Conservation (phyloP, 805 yeast genomes). For the Yarrowia bubula region DNA sequence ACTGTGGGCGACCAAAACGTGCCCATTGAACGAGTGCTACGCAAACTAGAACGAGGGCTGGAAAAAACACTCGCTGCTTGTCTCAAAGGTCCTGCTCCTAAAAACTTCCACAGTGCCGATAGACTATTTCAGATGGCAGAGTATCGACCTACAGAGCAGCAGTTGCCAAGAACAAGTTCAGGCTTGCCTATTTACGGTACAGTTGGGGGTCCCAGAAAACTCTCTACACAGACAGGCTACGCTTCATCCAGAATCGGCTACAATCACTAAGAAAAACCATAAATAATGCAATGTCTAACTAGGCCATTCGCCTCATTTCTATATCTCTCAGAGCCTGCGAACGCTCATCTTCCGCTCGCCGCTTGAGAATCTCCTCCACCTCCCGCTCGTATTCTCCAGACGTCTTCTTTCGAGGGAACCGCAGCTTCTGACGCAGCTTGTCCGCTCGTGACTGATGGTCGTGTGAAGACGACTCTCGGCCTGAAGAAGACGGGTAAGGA, state of each 20-base stretch:
- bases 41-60: background rate
- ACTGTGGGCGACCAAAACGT: background rate
- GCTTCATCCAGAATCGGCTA: too few relatives aligned
- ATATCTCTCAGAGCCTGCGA: conserved; percentile 16
- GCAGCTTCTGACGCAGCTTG: conserved; percentile 35
- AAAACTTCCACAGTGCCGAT: background rate
- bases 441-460: conserved; percentile 26
- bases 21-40: background rate
- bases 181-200: background rate
- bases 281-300: conserved; percentile 27
- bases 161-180: background rate
- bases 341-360: conserved; percentile 39
- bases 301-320: conserved; percentile 26
- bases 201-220: background rate
- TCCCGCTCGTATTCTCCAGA: conserved; percentile 40
- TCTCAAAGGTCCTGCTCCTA: background rate
- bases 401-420: conserved; percentile 34
- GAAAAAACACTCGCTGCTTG: background rate
- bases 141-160: background rate
- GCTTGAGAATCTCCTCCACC: conserved; percentile 40
- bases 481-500: conserved; percentile 1
- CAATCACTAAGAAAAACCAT: background rate
- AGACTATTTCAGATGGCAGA: background rate
- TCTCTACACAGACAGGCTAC: background rate
- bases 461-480: background rate